A percentile compares a stretch with the other conserved stretches of the same genome.
These are phyloP conservation scores for Botrytis aclada DNA, from an alignment of 2,329 filamentous ascomycete genomes.

Conservation along the genomic window DNA sequence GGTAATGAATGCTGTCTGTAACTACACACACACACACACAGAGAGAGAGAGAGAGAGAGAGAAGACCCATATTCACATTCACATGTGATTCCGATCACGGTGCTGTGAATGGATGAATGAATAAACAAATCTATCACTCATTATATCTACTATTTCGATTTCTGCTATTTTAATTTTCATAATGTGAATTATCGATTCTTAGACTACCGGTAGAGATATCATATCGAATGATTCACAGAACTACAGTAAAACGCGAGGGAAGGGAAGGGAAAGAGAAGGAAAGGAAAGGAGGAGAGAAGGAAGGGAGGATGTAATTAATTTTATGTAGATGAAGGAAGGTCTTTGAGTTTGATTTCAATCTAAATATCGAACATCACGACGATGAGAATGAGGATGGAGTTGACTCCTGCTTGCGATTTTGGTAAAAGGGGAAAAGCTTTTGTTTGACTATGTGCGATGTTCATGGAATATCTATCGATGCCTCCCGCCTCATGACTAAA, in stretches of 20 bases:
- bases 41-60: too few relatives aligned
- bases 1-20: too few relatives aligned
- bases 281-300: neutral
- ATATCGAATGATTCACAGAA: neutral
- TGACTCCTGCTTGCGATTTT: too few relatives aligned
- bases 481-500: neutral
- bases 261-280: neutral
- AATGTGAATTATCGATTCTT: neutral
- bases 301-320: too few relatives aligned
- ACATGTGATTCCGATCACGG: too few relatives aligned
- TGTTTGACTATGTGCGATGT: neutral
- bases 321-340: neutral
- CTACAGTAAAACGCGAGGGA: neutral
- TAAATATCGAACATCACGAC: neutral
- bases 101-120: too few relatives aligned
- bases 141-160: too few relatives aligned
- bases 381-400: neutral
- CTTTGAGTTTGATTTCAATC: too few relatives aligned
- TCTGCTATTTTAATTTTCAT: neutral
- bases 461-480: neutral
- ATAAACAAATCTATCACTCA: too few relatives aligned
- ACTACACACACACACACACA: too few relatives aligned
- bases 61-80: too few relatives aligned
- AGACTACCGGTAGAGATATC: too few relatives aligned
- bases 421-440: neutral